Conservation (phyloP, 1,284 basidiomycete species). For the Apiotrichum laibachii region DNA sequence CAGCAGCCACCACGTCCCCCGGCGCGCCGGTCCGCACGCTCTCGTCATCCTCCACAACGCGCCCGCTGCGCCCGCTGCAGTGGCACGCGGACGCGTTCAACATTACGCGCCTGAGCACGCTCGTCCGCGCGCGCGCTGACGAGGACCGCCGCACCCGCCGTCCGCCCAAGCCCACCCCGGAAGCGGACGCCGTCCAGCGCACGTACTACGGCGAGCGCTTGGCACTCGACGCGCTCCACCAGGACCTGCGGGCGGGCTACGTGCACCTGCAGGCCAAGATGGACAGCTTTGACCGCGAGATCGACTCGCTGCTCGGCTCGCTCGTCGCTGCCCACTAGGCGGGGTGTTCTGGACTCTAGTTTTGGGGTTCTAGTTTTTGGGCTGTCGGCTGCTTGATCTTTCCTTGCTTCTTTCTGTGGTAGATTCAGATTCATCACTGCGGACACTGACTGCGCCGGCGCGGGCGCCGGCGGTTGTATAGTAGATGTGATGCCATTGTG, state of each 20-base stretch:
- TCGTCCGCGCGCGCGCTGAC: slow-evolving; percentile 35
- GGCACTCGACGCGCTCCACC: slow-evolving; percentile 64
- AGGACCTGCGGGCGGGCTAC: slow-evolving; percentile 68
- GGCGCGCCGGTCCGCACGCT: slow-evolving; percentile 53
- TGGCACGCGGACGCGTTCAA: slow-evolving; percentile 52
- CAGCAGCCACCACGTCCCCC: slow-evolving; percentile 26
- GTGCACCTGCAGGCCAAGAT: slow-evolving; percentile 66
- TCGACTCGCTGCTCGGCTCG: slow-evolving; percentile 63
- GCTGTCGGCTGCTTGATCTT: not conserved
- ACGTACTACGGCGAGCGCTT: slow-evolving; percentile 63
- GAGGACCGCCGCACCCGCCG: slow-evolving; percentile 13
- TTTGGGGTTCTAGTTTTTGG: not conserved
- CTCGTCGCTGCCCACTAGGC: slow-evolving; percentile 16
- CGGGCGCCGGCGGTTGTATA: not conserved
- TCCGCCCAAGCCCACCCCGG: slow-evolving; percentile 18
- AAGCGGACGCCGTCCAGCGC: slow-evolving; percentile 64
- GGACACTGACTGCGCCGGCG: not conserved
- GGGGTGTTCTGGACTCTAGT: too few relatives aligned
- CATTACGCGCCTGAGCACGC: slow-evolving; percentile 43
- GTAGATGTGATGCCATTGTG: too few relatives aligned
- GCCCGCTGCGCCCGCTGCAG: slow-evolving; percentile 9
- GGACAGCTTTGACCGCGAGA: slow-evolving; percentile 67
- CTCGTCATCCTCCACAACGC: slow-evolving; percentile 1
- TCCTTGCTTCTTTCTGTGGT: not conserved
- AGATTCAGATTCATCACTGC: not conserved